A percentile compares a stretch with the other conserved stretches of the same genome.
phyloP scores from a whole-genome alignment of 805 yeast genomes.

The Nematodospora valgi region DNA sequence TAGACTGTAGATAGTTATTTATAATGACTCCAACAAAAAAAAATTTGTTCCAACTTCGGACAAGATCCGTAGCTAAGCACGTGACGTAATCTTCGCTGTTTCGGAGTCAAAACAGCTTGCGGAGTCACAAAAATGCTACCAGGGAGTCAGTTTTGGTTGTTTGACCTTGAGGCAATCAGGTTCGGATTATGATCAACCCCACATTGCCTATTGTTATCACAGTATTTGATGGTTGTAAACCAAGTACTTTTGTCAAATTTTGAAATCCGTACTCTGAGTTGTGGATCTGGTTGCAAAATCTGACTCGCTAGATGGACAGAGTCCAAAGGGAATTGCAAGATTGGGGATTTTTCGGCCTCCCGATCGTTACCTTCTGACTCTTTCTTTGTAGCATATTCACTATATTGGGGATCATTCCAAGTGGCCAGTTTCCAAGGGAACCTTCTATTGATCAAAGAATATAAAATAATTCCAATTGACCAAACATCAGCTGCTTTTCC shows the following conservation, averaged over 20 bases:
- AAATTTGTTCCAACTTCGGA: background rate
- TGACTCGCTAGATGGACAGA: background rate
- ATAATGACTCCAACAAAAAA: conserved; percentile 3
- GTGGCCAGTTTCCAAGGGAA: conserved; percentile 50
- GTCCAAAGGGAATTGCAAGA: no score
- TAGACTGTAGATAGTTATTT: conserved; percentile 1
- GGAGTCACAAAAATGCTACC: no score
- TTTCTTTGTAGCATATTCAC: conserved; percentile 1
- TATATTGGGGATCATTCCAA: conserved; percentile 24
- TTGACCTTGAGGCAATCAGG: no score
- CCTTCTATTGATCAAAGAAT: conserved; percentile 22
- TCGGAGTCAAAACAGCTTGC: no score
- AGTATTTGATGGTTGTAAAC: conserved; percentile 3
- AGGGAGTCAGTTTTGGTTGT: no score
- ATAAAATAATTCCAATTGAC: conserved; percentile 47
- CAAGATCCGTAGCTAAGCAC: conserved; percentile 8
- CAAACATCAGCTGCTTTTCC: conserved; percentile 45
- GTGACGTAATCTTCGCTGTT: conserved; percentile 10
- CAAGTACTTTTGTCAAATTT: no score
- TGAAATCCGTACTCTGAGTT: conserved; percentile 2
- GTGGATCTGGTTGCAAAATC: conserved; percentile 5
- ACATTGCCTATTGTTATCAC: background rate
- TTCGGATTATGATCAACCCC: no score
- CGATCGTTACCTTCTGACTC: no score
- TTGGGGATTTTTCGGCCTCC: no score